Percentiles rank a stretch among this genome's conserved stretches.
Evolutionary conservation across 208 protist genomes (phyloP).

Genomic region (Leishmania turanica): DNA sequence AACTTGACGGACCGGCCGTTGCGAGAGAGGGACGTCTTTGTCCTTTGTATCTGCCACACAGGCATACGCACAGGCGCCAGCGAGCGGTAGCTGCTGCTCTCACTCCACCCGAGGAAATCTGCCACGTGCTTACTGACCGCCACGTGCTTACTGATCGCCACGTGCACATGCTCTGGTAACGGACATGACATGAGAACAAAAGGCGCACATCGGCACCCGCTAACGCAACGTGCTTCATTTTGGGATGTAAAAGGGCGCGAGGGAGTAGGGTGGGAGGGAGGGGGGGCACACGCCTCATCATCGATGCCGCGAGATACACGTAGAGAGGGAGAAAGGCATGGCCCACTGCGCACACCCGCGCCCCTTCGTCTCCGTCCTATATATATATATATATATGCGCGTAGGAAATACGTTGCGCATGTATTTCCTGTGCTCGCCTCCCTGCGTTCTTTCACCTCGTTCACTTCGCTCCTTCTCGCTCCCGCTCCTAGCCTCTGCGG

Average conservation of each 20-base stretch:
- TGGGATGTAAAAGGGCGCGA: too few species aligned
- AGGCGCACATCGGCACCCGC: neutral
- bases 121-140: neutral
- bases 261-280: neutral
- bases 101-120: neutral
- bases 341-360: neutral
- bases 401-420: neutral
- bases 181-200: neutral
- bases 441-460: neutral
- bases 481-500: neutral
- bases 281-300: neutral
- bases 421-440: neutral
- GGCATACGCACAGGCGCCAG: neutral
- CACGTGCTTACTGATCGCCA: neutral
- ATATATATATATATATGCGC: neutral
- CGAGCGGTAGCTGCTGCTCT: neutral
- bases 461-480: neutral
- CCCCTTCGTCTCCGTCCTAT: neutral
- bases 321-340: neutral
- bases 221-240: too few species aligned
- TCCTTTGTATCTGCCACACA: neutral
- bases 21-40: neutral
- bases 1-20: neutral
- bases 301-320: neutral
- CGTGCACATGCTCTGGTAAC: constrained; percentile 5